Evolutionary conservation across 768 basidiomycete species (phyloP).

Genomic region (Lentinus tigrinus): DNA sequence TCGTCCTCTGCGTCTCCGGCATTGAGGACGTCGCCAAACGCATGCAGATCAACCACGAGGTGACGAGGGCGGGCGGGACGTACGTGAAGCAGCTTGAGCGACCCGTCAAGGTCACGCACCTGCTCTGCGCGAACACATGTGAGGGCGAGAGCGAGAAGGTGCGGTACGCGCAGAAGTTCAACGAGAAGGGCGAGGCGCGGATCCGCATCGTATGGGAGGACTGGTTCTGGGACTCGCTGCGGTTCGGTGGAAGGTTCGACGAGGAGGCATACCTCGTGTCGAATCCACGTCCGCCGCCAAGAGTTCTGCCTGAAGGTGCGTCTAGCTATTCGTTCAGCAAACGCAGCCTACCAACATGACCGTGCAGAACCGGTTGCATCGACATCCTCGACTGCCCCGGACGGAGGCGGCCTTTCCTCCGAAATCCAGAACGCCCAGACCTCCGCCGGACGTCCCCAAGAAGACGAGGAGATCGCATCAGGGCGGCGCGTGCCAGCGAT

Average conservation of each 20-base stretch:
- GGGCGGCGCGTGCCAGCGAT: conserved; percentile 59
- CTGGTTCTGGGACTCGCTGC: conserved; percentile 93
- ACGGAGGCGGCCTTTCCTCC: conserved; percentile 16
- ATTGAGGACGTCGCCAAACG: conserved; percentile 62
- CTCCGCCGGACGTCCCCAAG: conserved; percentile 21
- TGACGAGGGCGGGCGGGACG: conserved; percentile 59
- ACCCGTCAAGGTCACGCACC: conserved; percentile 79
- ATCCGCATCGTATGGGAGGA: conserved; percentile 90
- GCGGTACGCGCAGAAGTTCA: conserved; percentile 74
- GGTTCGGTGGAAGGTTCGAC: conserved; percentile 66
- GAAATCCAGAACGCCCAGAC: conserved; percentile 7
- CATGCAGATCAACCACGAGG: conserved; percentile 58
- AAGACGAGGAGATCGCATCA: conserved; percentile 58
- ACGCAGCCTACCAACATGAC: not conserved
- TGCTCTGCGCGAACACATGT: conserved; percentile 70
- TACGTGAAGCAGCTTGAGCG: conserved; percentile 78
- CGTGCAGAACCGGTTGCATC: conserved; percentile 3
- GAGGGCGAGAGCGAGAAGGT: conserved; percentile 66
- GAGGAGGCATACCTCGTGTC: conserved; percentile 59
- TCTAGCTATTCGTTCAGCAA: not conserved
- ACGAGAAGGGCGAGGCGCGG: conserved; percentile 62
- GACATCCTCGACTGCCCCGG: conserved; percentile 22
- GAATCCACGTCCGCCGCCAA: conserved; percentile 60
- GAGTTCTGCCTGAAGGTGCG: conserved; percentile 27
- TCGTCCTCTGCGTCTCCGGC: conserved; percentile 75